phyloP scores from a whole-genome alignment of 192 early-diverging fungal genomes.

The Gigaspora rosea region DNA sequence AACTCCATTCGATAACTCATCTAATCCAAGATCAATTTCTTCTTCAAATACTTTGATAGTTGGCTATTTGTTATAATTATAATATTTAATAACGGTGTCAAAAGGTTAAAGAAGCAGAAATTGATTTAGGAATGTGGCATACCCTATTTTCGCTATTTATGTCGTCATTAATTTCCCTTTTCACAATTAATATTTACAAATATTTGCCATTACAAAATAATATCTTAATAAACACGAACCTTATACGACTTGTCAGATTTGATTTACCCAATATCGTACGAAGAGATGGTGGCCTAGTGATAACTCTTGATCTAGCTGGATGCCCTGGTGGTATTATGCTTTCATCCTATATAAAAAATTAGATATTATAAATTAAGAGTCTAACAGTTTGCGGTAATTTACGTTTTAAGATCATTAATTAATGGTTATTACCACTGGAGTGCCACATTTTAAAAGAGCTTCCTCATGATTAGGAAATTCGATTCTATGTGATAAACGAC shows the following conservation, averaged over 20 bases:
- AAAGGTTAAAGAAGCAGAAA: neutral
- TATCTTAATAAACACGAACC: neutral
- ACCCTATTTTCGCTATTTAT: constrained; percentile 8
- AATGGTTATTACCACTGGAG: constrained; percentile 48
- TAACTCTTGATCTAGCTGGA: constrained; percentile 45
- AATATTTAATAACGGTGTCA: constrained; percentile 10
- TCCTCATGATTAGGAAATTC: constrained; percentile 80
- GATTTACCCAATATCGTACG: constrained; percentile 22
- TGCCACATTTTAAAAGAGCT: constrained; percentile 72
- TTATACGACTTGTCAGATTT: neutral
- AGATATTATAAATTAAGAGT: neutral
- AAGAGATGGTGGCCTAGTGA: constrained; percentile 37
- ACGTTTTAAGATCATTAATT: neutral
- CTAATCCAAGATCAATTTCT: constrained; percentile 65
- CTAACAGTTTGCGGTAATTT: neutral
- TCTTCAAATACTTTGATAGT: constrained; percentile 74
- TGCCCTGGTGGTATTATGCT: constrained; percentile 55
- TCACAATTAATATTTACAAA: too few relatives aligned
- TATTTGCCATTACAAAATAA: neutral
- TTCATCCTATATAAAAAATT: constrained; percentile 45
- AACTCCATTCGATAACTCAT: constrained; percentile 29
- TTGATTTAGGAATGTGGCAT: neutral
- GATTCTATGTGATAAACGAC: constrained; percentile 67
- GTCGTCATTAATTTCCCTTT: too few relatives aligned
- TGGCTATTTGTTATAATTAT: constrained; percentile 50